These are phyloP conservation scores for Pueraria montana DNA, from an alignment of 306 rosid genomes.

Conservation along the genomic window DNA sequence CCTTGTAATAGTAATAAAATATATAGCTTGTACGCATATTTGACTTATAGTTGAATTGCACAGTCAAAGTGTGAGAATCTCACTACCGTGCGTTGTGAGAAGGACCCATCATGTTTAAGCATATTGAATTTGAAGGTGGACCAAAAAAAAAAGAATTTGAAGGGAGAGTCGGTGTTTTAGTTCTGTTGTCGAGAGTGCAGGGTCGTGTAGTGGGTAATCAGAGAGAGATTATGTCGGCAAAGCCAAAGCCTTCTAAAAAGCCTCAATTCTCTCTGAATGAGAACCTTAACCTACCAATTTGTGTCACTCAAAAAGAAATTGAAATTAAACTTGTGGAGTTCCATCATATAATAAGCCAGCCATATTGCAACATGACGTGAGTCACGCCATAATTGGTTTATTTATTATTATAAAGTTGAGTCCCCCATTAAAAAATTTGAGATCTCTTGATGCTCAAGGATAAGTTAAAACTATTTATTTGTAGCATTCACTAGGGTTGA, in stretches of 20 bases:
- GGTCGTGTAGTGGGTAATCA: neutral
- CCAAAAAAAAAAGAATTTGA: neutral
- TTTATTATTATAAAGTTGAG: neutral
- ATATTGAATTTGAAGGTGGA: neutral
- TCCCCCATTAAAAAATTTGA: too few species aligned
- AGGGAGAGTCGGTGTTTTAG: neutral
- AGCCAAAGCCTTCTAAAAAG: neutral
- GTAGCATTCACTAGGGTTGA: too few species aligned
- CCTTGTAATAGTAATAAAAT: too few species aligned
- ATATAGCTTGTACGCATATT: neutral
- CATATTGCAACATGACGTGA: neutral
- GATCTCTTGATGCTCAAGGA: too few species aligned
- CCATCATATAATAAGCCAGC: neutral
- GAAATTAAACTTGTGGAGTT: neutral
- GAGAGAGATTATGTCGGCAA: neutral
- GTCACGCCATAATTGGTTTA: neutral
- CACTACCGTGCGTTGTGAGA: neutral
- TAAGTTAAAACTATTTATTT: too few species aligned
- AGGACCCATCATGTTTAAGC: constrained; percentile 14
- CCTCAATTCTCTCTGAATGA: constrained; percentile 2
- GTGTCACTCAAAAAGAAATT: neutral
- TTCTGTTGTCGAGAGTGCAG: neutral
- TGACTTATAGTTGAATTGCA: neutral
- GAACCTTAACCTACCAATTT: neutral
- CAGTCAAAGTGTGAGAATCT: neutral